Base-by-base conservation (phyloP, 176 grass and related monocot genomes). In the Otatea glauca region DNA sequence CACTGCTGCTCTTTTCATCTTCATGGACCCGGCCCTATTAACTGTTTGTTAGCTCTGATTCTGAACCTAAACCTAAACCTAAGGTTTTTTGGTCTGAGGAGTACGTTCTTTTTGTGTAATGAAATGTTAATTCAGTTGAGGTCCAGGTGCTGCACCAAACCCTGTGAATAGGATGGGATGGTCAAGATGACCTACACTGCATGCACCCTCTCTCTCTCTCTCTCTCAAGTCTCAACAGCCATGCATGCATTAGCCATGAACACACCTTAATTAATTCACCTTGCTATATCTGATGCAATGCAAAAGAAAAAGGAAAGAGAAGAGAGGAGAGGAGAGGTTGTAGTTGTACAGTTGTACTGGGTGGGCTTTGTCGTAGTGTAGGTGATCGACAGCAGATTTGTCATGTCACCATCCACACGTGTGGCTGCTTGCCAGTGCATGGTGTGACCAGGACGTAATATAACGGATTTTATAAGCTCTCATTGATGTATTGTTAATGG, bases 331-430 rank as follows among this genome's bases (percentile, higher is more conserved):
- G 27, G 0, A 39, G 41, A 51, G 5, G 27, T 6, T 49, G 62
- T 58, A 29, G 29, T 29, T 29, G 29, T 29, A 29, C 29, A 35
- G 42, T 20, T 38, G 56, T 48, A 9, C 18, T 65, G 68, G 35
- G 24, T 80, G 62, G 68, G 59, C 11, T 55, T 29, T 29, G 29
- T 29, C 29, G 29, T 29, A 29, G 29, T 29, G 29, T 29, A 29
- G 29, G 29, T 29, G 35, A 66, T 72, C 24, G 67, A 43, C 68
- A 74, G 29, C 11, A 55, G 60, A 68, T 80, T 51, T 74, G 87
- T 50, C 41, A 27, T 75, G 41, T 85, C 60, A 27, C 50, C 16
- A 0, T 58, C 56, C 81, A 71, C 73, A 88, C 80, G 82, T 81
- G 77, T 76, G 69, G 4, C 48, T 79, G 48, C 49, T 79, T 74